phyloP scores from a whole-genome alignment of 1,284 basidiomycete species.

The Rhodotorula sp. region DNA sequence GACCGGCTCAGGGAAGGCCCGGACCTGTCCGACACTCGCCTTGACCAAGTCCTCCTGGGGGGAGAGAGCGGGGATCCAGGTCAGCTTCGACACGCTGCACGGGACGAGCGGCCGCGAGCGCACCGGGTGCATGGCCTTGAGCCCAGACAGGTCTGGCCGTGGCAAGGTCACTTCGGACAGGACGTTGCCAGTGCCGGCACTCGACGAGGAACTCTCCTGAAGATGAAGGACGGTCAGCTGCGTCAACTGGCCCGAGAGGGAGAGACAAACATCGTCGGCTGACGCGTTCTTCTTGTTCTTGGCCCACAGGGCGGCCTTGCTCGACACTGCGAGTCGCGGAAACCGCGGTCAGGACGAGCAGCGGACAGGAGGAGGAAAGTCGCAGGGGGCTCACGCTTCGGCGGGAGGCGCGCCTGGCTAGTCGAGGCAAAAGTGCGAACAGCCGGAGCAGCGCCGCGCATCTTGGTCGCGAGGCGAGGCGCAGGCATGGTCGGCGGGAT shows the following conservation, averaged over 20 bases:
- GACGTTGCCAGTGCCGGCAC: slow-evolving; percentile 16
- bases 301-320: slow-evolving; percentile 19
- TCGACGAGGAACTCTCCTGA: slow-evolving; percentile 18
- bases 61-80: neutral
- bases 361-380: neutral
- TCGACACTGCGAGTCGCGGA: slow-evolving; percentile 5
- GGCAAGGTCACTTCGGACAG: slow-evolving; percentile 27
- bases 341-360: neutral
- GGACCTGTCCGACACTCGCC: slow-evolving; percentile 23
- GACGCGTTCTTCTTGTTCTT: slow-evolving; percentile 18
- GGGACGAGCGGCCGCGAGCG: neutral
- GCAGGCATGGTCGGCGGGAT: neutral
- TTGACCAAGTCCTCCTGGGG: slow-evolving; percentile 21
- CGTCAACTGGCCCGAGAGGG: neutral
- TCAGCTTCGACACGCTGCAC: neutral
- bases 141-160: slow-evolving; percentile 15
- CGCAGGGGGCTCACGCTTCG: slow-evolving; percentile 16
- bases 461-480: slow-evolving; percentile 3
- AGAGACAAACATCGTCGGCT: slow-evolving; percentile 15
- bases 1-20: slow-evolving; percentile 18
- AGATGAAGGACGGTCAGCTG: neutral
- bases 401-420: slow-evolving; percentile 17
- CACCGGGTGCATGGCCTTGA: slow-evolving; percentile 26
- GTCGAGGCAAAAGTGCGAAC: slow-evolving; percentile 11
- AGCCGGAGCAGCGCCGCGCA: neutral